A percentile compares a stretch with the other conserved stretches of the same genome.
These are phyloP conservation scores for Sarocladium kiliense DNA, from an alignment of 2,329 filamentous ascomycete genomes.

Conservation along the genomic window DNA sequence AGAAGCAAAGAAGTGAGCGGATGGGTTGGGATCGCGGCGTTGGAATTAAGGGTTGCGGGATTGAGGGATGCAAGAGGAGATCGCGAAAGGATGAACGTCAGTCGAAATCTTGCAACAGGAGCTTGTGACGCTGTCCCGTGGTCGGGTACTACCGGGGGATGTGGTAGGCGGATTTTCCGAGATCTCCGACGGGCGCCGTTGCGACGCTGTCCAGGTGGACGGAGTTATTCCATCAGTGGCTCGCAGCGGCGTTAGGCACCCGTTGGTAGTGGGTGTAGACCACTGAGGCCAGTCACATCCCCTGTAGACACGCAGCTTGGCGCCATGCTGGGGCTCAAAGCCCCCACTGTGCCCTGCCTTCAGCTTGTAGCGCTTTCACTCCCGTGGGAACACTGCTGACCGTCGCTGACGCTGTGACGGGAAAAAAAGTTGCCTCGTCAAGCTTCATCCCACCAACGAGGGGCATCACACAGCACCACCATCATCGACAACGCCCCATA, in stretches of 20 bases:
- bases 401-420: neutral
- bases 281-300: too few relatives aligned
- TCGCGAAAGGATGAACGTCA: slow-evolving; percentile 5
- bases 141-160: slow-evolving; percentile 11
- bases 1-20: slow-evolving; percentile 3
- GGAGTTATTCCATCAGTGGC: neutral
- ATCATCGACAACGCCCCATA: neutral
- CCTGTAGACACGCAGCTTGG: too few relatives aligned
- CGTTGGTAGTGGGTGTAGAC: too few relatives aligned
- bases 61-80: slow-evolving; percentile 6
- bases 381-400: slow-evolving; percentile 5
- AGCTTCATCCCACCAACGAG: slow-evolving; percentile 9
- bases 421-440: slow-evolving; percentile 1
- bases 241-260: too few relatives aligned
- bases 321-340: too few relatives aligned
- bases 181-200: slow-evolving; percentile 7
- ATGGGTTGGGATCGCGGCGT: neutral
- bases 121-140: slow-evolving; percentile 9
- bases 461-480: slow-evolving; percentile 1
- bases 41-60: neutral
- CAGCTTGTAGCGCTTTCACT: neutral
- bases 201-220: neutral
- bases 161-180: slow-evolving; percentile 12
- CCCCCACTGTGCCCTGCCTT: neutral
- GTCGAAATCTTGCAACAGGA: slow-evolving; percentile 8